phyloP scores from a whole-genome alignment of 768 basidiomycete genomes.

The Calocybe gangraenosa region DNA sequence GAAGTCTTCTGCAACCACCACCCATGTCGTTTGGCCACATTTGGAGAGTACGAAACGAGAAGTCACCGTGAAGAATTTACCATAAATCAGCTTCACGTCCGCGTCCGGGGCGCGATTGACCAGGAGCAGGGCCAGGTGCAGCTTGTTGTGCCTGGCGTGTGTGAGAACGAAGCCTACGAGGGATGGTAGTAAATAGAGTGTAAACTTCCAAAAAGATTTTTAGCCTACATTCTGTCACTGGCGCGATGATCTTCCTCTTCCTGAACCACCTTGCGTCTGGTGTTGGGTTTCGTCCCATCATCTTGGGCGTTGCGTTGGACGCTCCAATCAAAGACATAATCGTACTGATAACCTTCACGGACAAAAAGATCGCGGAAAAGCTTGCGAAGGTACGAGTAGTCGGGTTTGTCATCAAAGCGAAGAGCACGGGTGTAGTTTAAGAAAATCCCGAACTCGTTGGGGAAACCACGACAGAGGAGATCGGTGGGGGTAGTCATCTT shows the following conservation, averaged over 20 bases:
- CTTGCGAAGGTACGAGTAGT: conserved; percentile 99
- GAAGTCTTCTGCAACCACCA: conserved; percentile 39
- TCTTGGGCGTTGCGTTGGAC: conserved; percentile 75
- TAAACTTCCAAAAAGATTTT: conserved; percentile 7
- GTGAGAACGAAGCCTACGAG: conserved; percentile 76
- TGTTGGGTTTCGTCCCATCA: conserved; percentile 62
- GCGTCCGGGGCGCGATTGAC: conserved; percentile 40
- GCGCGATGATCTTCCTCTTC: conserved; percentile 82
- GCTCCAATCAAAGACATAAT: conserved; percentile 99
- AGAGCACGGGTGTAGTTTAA: conserved; percentile 98
- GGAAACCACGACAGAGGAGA: conserved; percentile 97
- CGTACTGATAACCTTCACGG: conserved; percentile 97
- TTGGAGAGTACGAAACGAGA: conserved; percentile 38
- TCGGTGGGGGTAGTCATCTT: conserved; percentile 99
- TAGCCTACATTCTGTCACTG: conserved; percentile 77
- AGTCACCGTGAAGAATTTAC: conserved; percentile 35
- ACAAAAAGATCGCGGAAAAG: conserved; percentile 98
- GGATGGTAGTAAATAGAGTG: conserved; percentile 14
- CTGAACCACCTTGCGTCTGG: conserved; percentile 76
- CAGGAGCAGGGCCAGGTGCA: conserved; percentile 39
- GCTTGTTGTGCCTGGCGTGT: conserved; percentile 76
- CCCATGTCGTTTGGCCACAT: conserved; percentile 42
- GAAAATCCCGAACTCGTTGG: conserved; percentile 99
- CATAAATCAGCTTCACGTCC: conserved; percentile 51
- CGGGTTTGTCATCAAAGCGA: conserved; percentile 99